Evolutionary conservation across 2,329 filamentous ascomycete species (phyloP), one percentile per base, ranked within the genome.

Genomic region (Cadophora sp.): DNA sequence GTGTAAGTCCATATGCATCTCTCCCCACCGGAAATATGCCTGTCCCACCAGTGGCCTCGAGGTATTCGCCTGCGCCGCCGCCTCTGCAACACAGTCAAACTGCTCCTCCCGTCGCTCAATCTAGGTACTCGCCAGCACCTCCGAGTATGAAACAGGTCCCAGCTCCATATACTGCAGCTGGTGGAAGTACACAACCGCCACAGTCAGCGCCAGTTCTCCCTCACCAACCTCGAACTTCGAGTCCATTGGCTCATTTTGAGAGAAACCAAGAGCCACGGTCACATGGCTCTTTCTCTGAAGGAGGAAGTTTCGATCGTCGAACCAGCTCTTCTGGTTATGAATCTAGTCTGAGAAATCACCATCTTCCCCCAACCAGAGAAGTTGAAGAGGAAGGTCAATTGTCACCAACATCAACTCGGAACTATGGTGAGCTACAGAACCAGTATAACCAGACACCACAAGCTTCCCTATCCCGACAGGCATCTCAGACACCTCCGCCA

Each of bases 161-260:
- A 41, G 68, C 68, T 13, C 30, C 67, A 22, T 73, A 72, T 55
- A 47, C 77, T 27, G 71, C 75, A 24, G 75, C 73, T 13, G 71
- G 74, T 55, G 68, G 67, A 55, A 59, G 69, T 61, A 59, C 87
- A 2, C 62, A 59, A 5, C 84, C 85, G 13, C 84, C 84, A 2
- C 73, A 50, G 65, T 70, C 70, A 3, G 78, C 82, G 43, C 67
- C 73, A 13, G 59, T 72, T 45, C 79, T 89, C 48, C 80, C 86
- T 56, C 87, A 90, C 73, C 83, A 87, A 68, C 88, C 88, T 9
- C 81, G 88, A 69, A 90, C 88, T 1, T 90, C 88, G 1, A 91
- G 88, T 70, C 88, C 88, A 0, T 77, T 90, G 66, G 88, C 88
- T 6, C 87, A 90, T 71, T 89, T 88, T 66, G 88, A 90, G 75